phyloP scores from a whole-genome alignment of 495 filamentous ascomycete species.

The Staphylotrichum tortipilum region DNA sequence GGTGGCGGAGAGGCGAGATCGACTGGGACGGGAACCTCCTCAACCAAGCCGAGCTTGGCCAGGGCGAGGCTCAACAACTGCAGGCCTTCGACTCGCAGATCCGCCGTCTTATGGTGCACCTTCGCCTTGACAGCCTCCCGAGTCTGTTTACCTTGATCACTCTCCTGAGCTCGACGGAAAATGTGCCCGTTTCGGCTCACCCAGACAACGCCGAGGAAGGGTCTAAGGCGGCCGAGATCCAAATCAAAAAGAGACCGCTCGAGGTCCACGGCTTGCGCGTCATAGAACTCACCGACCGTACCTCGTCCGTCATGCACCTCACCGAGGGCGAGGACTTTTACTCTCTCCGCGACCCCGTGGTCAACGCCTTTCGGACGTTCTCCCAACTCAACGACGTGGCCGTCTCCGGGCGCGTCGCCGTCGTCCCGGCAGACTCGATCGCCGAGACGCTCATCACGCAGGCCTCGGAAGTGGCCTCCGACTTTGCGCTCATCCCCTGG shows the following conservation, averaged over 20 bases:
- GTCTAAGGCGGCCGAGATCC: conserved; percentile 2
- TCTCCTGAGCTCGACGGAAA: conserved; percentile 58
- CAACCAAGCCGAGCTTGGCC: conserved; percentile 28
- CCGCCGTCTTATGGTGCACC: conserved; percentile 44
- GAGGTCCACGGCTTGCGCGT: conserved; percentile 81
- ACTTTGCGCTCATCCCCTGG: conserved; percentile 87
- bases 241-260: conserved; percentile 44
- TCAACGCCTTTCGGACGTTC: conserved; percentile 87
- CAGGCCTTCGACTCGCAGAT: conserved; percentile 39
- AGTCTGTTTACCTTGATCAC: conserved; percentile 77
- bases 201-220: conserved; percentile 15
- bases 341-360: conserved; percentile 70
- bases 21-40: conserved; percentile 77
- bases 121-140: conserved; percentile 85
- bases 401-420: conserved; percentile 67
- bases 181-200: conserved; percentile 10
- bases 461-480: conserved; percentile 58
- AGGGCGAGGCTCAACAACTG: conserved; percentile 33
- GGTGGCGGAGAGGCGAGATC: conserved; percentile 87
- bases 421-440: conserved; percentile 69
- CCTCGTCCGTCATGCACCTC: conserved; percentile 91
- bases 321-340: conserved; percentile 67
- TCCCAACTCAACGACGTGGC: conserved; percentile 77
- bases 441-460: conserved; percentile 63
- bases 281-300: conserved; percentile 83